Base-by-base conservation (phyloP, 768 basidiomycete genomes). In the Phaeotremella fagi region DNA sequence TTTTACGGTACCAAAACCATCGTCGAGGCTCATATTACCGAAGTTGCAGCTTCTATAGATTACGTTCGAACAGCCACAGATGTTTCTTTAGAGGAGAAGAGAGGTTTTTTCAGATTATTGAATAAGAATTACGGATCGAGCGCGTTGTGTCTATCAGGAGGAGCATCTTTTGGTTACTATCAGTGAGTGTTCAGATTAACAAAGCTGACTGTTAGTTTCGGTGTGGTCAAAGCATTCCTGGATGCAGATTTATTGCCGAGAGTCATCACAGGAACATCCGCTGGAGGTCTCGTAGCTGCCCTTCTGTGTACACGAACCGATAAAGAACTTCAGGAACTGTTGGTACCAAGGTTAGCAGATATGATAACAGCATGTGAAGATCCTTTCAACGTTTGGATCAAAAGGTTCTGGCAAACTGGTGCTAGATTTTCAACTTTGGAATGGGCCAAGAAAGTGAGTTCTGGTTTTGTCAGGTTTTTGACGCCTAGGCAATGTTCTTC, bases 161-260 rank as follows among this genome's bases (percentile, higher is more conserved):
- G 95, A 4, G 95, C 88, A 6, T 85, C 86, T 0, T 94, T 97
- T 69, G 91, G 90, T 7, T 95, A 94, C 71, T 97, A 90, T 85
- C 74, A 68, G 83, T 63, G 42, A 31, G 72, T 60, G 9, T 90
- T 27, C 24, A 36, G 16, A 12, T 18, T 14, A 31, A 25, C 47
- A 5, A 48, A 22, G 20, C 14, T 41, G 38, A 41, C 38, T 20
- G 18, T 41, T 47, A 71, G 69, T 68, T 82, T 87, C 67, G 94
- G 94, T 6, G 88, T 97, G 18, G 83, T 92, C 43, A 88, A 87
- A 66, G 95, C 92, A 0, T 87, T 99, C 65, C 76, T 97, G 3
- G 90, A 98, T 63, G 84, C 86, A 9, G 81, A 82, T 16, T 77
- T 95, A 3, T 77, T 98, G 14, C 95, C 95, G 16, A 82, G 90